Conservation (phyloP, 169 alveolate genomes). For the Miamiensis avidus region DNA sequence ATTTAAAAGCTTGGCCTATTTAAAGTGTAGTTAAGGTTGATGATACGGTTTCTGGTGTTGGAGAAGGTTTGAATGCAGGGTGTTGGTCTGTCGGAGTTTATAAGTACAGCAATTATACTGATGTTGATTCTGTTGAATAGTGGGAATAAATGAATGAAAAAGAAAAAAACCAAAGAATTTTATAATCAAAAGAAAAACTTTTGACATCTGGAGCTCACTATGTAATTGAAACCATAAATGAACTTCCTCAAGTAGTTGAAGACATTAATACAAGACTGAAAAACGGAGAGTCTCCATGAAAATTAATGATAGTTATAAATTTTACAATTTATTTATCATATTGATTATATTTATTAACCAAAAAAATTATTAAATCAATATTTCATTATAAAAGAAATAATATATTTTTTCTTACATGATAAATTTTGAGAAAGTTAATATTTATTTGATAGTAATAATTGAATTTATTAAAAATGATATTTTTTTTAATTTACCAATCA, state of each 20-base stretch:
- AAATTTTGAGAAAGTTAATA: no score
- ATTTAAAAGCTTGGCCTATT: background rate
- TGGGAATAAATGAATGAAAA: background rate
- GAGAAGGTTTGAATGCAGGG: constrained; percentile 15
- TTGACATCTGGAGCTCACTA: background rate
- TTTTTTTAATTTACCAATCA: no score
- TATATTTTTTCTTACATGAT: no score
- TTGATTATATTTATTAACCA: no score
- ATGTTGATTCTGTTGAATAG: background rate
- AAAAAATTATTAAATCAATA: no score
- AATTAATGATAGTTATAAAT: no score
- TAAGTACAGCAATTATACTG: background rate
- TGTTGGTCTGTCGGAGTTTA: constrained; percentile 11
- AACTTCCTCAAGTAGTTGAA: background rate
- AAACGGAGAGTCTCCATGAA: background rate
- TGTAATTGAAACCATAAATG: background rate
- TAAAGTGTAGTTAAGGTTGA: background rate
- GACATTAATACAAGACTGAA: background rate
- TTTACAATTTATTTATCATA: no score
- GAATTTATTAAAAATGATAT: no score
- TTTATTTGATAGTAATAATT: no score
- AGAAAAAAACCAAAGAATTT: background rate
- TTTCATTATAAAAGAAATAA: no score
- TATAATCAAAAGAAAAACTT: background rate
- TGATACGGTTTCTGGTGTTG: constrained; percentile 6